These are phyloP conservation scores for Neurospora africana DNA, from an alignment of 495 filamentous ascomycete species.

Conservation along the genomic window DNA sequence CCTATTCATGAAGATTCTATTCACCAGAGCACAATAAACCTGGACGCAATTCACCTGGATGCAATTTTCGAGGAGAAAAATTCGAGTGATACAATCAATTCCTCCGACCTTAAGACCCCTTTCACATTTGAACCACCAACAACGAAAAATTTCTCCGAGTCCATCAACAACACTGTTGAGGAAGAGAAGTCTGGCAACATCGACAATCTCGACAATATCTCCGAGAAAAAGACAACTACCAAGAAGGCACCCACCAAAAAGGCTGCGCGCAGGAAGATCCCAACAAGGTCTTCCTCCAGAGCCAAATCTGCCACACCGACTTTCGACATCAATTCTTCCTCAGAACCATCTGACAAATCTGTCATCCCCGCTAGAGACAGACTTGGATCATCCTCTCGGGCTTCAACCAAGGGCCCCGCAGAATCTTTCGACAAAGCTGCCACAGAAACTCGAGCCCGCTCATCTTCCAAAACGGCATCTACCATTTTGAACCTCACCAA, in stretches of 20 bases:
- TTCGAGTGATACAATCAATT: neutral
- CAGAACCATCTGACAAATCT: neutral
- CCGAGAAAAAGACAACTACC: neutral
- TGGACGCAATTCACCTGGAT: neutral
- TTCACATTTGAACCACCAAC: neutral
- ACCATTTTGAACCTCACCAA: neutral
- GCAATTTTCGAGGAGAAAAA: neutral
- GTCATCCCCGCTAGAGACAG: neutral
- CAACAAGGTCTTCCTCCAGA: neutral
- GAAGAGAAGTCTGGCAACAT: neutral
- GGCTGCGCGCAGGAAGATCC: neutral
- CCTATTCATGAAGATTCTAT: neutral
- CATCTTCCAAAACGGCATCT: neutral
- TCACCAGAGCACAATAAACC: neutral
- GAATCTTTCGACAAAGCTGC: neutral
- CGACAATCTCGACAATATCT: neutral
- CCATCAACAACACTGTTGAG: neutral
- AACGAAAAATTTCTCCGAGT: neutral
- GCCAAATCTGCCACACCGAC: rapidly evolving
- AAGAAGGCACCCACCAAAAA: neutral
- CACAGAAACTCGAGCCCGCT: neutral
- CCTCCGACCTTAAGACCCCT: neutral
- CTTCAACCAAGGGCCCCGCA: neutral
- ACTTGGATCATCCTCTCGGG: neutral
- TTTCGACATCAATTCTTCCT: neutral